Percentiles rank a stretch among this genome's conserved stretches.
phyloP scores from a whole-genome alignment of 495 filamentous ascomycete genomes.

The Penicillium roqueforti region DNA sequence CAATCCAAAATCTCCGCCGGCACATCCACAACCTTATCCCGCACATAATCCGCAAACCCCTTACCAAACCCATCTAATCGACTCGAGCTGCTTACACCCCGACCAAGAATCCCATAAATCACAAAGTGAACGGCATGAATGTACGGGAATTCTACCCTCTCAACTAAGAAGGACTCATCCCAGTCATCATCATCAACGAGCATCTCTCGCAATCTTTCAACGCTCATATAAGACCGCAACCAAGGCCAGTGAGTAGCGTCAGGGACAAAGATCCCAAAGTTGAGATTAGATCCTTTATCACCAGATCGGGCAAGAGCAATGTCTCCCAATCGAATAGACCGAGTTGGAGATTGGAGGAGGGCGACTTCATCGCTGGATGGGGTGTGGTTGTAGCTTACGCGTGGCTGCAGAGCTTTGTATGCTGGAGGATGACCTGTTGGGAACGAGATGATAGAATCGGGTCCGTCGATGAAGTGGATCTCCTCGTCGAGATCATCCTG shows the following conservation, averaged over 20 bases:
- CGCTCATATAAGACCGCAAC: conserved; percentile 42
- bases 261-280: conserved; percentile 45
- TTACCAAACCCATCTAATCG: conserved; percentile 49
- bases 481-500: conserved; percentile 23
- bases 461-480: conserved; percentile 17
- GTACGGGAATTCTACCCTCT: conserved; percentile 43
- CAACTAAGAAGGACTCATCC: conserved; percentile 34
- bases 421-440: conserved; percentile 16
- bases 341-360: neutral
- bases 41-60: conserved; percentile 48
- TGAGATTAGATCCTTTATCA: conserved; percentile 48
- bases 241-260: conserved; percentile 38
- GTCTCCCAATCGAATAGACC: conserved; percentile 32
- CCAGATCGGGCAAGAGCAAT: conserved; percentile 43
- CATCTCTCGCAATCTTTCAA: conserved; percentile 27
- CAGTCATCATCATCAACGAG: conserved; percentile 35
- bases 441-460: conserved; percentile 3
- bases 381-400: conserved; percentile 18
- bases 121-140: conserved; percentile 48
- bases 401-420: conserved; percentile 14
- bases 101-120: conserved; percentile 46
- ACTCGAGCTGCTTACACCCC: conserved; percentile 46
- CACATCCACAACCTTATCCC: conserved; percentile 42
- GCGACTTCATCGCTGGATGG: neutral
- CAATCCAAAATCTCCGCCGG: conserved; percentile 24